phyloP scores from a whole-genome alignment of 2,329 filamentous ascomycete genomes.

The Cladosporium cucumerinum region DNA sequence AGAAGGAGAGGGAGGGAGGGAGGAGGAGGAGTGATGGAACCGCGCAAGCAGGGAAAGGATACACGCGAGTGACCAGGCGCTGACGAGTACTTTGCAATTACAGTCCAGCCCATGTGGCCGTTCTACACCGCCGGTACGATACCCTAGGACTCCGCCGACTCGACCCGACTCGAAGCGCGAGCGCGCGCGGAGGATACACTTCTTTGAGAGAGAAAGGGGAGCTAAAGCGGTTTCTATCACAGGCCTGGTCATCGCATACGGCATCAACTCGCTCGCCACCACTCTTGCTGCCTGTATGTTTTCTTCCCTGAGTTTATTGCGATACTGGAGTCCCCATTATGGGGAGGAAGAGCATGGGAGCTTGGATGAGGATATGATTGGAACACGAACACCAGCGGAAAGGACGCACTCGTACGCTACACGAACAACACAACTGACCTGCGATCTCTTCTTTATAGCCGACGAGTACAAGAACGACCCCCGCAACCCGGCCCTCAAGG shows the following conservation, averaged over 20 bases:
- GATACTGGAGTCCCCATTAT: neutral
- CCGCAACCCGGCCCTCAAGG: slow-evolving; percentile 65
- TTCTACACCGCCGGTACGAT: slow-evolving; percentile 87
- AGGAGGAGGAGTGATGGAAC: neutral
- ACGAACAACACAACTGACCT: slow-evolving; percentile 2
- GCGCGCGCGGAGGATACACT: neutral
- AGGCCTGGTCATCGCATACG: slow-evolving; percentile 87
- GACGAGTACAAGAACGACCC: slow-evolving; percentile 97
- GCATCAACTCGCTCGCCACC: slow-evolving; percentile 79
- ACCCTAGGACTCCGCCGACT: neutral
- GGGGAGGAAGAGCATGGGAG: neutral
- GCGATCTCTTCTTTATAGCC: slow-evolving; percentile 51
- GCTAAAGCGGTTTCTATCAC: slow-evolving; percentile 21
- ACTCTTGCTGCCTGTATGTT: slow-evolving; percentile 76
- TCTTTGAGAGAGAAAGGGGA: slow-evolving; percentile 14
- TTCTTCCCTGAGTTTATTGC: slow-evolving; percentile 22
- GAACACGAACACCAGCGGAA: neutral
- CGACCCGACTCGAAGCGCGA: slow-evolving; percentile 3
- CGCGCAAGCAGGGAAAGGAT: slow-evolving; percentile 4
- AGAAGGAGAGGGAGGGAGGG: neutral
- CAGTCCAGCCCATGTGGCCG: slow-evolving; percentile 86
- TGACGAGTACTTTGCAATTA: slow-evolving; percentile 27
- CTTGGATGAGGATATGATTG: neutral
- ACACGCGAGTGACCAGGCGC: slow-evolving; percentile 13
- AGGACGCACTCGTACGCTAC: neutral